A percentile compares a stretch with the other conserved stretches of the same genome.
Conservation (phyloP, 148 eudicot genomes). For the Rhododendron griersonianum region DNA sequence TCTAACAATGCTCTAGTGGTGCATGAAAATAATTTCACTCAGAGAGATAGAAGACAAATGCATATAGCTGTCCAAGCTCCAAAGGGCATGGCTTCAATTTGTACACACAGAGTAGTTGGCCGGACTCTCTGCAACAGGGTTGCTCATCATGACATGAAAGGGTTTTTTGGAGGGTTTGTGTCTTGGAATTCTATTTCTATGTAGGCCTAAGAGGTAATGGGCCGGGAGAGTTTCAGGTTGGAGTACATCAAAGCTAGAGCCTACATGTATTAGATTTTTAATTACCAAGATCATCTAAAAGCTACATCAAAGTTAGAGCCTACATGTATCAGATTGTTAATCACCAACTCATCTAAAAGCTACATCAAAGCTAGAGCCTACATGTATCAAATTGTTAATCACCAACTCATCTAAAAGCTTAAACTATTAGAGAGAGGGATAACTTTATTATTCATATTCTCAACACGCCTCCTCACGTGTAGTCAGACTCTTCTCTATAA, state of each 20-base stretch:
- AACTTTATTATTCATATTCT: too few relatives aligned
- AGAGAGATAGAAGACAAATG: constrained; percentile 1
- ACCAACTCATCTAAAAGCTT: too few relatives aligned
- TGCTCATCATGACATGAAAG: neutral
- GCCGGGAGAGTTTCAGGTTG: neutral
- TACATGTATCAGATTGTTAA: too few relatives aligned
- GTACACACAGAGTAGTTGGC: neutral
- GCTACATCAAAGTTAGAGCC: too few relatives aligned
- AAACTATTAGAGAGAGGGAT: too few relatives aligned
- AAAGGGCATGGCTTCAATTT: constrained; percentile 8
- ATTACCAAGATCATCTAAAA: too few relatives aligned
- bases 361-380: too few relatives aligned
- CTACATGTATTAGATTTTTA: too few relatives aligned
- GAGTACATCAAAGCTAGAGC: neutral
- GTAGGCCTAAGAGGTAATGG: neutral
- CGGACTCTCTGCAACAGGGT: constrained; percentile 10
- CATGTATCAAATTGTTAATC: too few relatives aligned
- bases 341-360: too few relatives aligned
- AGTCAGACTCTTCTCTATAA: too few relatives aligned
- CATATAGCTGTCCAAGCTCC: constrained; percentile 20
- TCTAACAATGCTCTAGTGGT: neutral
- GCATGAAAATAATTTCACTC: neutral
- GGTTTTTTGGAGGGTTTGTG: neutral
- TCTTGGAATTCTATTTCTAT: neutral
- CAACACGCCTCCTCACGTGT: too few relatives aligned